Base-by-base conservation (phyloP, 306 rosid species). In the Vigna radiata region DNA sequence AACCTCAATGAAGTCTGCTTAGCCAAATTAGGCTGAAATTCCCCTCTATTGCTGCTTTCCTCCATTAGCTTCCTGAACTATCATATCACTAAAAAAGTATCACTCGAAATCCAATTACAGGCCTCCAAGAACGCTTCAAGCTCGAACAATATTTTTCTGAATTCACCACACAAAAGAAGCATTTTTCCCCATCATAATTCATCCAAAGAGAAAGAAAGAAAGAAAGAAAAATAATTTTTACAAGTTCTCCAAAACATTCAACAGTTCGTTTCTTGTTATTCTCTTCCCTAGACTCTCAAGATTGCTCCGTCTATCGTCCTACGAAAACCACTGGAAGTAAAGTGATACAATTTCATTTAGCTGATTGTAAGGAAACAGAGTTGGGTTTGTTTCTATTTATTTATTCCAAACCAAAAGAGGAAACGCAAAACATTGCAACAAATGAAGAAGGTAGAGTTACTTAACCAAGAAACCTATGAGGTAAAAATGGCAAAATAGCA, bases 11-110 rank as follows among this genome's bases (percentile, higher is more conserved):
- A 48, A 43, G 88, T 73, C 72, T 64, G 89, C 29, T 80, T 83
- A 29, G 76, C 79, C 21, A 83, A 80, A 82, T 66, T 70, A 74
- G 77, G 76, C 17, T 76, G 85, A 76, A 84, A 84, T 76, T 91
- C 98, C 58, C 85, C 92, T 85, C 80, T 85, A 43, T 33, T 64
- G 36, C 17, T 80, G 70, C 64, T 76, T 76, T 90, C 98, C 81
- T 93, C 97, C 98, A 91, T 87, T 55, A 72, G 46, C 76, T 67
- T 62, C 83, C 65, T 53, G 47, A 79, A 68, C 86, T 79, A 72
- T 72, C 81, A 83, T 67, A 64, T 78, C 61, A 70, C 82, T 23
- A 68, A 7, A 67, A 6, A 83, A 73, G 17, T 52, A 19, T 10
- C 13, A 56, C 63, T 67, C 59, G 13, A 43, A 61, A 81, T 56